A percentile compares a stretch with the other conserved stretches of the same genome.
phyloP scores from a whole-genome alignment of 1,284 basidiomycete species.

The Austroboletus novae-zelandiae region DNA sequence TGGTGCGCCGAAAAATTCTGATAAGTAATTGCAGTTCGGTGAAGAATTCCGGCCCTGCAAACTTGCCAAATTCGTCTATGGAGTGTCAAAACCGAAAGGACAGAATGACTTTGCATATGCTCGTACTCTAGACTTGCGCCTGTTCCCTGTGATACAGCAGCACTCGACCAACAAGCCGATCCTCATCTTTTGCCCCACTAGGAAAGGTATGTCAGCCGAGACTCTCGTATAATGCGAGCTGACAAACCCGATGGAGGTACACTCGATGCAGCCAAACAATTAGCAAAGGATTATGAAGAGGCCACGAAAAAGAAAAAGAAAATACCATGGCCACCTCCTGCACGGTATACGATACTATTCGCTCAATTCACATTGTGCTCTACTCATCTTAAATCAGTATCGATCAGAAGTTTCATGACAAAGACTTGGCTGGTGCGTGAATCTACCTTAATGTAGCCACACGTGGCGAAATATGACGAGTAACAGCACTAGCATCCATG shows the following conservation, averaged over 20 bases:
- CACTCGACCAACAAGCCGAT: constrained; percentile 78
- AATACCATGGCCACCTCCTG: constrained; percentile 64
- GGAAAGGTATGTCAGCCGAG: constrained; percentile 57
- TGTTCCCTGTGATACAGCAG: constrained; percentile 68
- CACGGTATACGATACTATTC: constrained; percentile 43
- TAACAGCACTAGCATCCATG: constrained; percentile 51
- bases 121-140: constrained; percentile 68
- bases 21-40: constrained; percentile 63
- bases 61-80: constrained; percentile 69
- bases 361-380: background rate
- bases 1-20: background rate
- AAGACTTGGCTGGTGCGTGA: constrained; percentile 54
- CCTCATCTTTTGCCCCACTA: constrained; percentile 82
- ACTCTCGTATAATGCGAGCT: background rate
- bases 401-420: constrained; percentile 56
- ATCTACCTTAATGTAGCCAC: background rate
- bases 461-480: constrained; percentile 1
- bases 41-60: constrained; percentile 89
- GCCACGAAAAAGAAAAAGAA: constrained; percentile 46
- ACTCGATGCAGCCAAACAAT: constrained; percentile 66
- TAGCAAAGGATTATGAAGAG: constrained; percentile 70
- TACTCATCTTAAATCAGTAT: constrained; percentile 39
- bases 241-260: constrained; percentile 41
- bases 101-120: constrained; percentile 83
- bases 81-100: constrained; percentile 53